These are phyloP conservation scores for Suillus americanus DNA, from an alignment of 768 basidiomycete species.

Conservation along the genomic window DNA sequence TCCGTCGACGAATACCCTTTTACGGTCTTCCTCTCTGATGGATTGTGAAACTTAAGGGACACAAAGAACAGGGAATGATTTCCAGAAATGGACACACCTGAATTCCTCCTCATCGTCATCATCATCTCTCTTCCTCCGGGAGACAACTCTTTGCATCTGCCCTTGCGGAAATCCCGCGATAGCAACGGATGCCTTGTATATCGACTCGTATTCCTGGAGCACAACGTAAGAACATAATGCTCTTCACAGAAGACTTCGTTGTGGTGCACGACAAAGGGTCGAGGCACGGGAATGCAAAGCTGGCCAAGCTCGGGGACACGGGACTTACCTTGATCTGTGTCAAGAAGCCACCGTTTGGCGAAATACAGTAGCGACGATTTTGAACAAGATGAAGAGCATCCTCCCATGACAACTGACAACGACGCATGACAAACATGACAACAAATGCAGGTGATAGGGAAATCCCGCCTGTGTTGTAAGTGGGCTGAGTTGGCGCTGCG, in stretches of 20 bases:
- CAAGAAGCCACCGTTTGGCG: conserved; percentile 88
- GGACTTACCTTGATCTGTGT: conserved; percentile 81
- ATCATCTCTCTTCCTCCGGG: conserved; percentile 69
- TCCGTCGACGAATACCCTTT: conserved; percentile 38
- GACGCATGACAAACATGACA: conserved; percentile 92
- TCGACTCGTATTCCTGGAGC: conserved; percentile 88
- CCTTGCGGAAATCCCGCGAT: conserved; percentile 57
- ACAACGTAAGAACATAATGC: conserved; percentile 5
- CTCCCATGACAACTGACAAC: conserved; percentile 80
- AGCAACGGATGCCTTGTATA: conserved; percentile 77
- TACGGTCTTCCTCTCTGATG: conserved; percentile 42
- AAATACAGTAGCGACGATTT: conserved; percentile 90
- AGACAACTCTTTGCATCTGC: conserved; percentile 40
- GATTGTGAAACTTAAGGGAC: not conserved
- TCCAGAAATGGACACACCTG: conserved; percentile 25
- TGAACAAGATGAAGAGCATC: conserved; percentile 87
- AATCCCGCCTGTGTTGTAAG: conserved; percentile 64
- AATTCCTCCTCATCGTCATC: conserved; percentile 67
- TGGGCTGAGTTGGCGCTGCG: not conserved
- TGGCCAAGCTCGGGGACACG: not conserved
- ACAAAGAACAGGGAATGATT: not conserved
- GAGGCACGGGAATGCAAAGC: not conserved
- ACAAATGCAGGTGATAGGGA: conserved; percentile 86
- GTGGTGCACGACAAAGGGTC: not conserved
- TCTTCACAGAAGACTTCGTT: not conserved